These are phyloP conservation scores for Apiospora pterosperma DNA, from an alignment of 2,329 filamentous ascomycete species.

Conservation along the genomic window DNA sequence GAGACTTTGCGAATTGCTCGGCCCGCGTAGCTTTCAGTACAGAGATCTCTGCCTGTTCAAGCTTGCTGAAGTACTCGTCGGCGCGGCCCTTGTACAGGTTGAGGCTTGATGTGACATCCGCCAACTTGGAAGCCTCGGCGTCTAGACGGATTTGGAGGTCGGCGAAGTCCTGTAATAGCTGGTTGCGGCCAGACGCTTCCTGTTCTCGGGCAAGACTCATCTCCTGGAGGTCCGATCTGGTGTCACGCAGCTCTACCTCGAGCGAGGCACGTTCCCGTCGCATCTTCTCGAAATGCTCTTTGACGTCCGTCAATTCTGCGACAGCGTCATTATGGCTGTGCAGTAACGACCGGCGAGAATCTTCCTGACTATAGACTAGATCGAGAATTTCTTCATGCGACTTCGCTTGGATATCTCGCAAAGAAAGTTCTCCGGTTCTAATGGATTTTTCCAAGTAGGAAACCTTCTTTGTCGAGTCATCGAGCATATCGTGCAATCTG, in stretches of 20 bases:
- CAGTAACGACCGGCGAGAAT: slow-evolving; percentile 76
- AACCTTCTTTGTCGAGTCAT: slow-evolving; percentile 90
- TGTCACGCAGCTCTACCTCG: slow-evolving; percentile 85
- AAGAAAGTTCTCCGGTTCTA: slow-evolving; percentile 78
- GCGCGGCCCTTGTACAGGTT: slow-evolving; percentile 87
- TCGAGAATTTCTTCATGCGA: slow-evolving; percentile 94
- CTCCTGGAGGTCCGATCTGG: slow-evolving; percentile 79
- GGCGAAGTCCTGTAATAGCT: slow-evolving; percentile 87
- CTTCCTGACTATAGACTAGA: slow-evolving; percentile 87
- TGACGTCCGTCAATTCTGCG: slow-evolving; percentile 80
- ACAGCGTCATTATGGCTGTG: slow-evolving; percentile 84
- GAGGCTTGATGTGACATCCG: slow-evolving; percentile 80
- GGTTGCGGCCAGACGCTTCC: slow-evolving; percentile 80
- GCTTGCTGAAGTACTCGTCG: slow-evolving; percentile 94
- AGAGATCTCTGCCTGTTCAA: slow-evolving; percentile 94
- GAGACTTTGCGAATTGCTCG: slow-evolving; percentile 89
- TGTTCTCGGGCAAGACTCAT: slow-evolving; percentile 76
- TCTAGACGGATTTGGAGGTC: slow-evolving; percentile 93
- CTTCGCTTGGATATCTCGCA: slow-evolving; percentile 87
- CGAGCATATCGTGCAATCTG: slow-evolving; percentile 87
- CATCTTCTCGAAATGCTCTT: slow-evolving; percentile 81
- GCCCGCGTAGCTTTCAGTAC: slow-evolving; percentile 89
- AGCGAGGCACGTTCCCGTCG: slow-evolving; percentile 75
- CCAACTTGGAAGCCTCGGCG: slow-evolving; percentile 78
- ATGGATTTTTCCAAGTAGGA: slow-evolving; percentile 85